A percentile compares a stretch with the other conserved stretches of the same genome.
Evolutionary conservation across 495 filamentous ascomycete genomes (phyloP).

Genomic region (Lasiosphaeria ovina): DNA sequence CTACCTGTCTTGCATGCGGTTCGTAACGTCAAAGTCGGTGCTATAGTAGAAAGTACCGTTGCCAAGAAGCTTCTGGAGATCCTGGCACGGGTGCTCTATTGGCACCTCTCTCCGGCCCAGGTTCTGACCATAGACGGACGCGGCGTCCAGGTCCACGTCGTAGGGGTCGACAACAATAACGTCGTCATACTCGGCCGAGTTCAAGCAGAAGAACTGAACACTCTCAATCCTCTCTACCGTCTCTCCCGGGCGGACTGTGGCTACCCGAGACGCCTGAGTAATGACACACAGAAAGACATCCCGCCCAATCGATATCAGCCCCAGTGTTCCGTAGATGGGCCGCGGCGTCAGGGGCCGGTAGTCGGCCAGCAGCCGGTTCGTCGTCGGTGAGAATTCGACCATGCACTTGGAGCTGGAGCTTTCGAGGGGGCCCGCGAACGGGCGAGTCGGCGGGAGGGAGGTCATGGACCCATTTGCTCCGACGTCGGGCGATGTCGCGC

Average conservation of each 20-base stretch:
- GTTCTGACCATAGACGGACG: constrained; percentile 55
- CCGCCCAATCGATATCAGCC: constrained; percentile 76
- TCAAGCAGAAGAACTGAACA: constrained; percentile 93
- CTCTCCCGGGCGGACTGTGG: constrained; percentile 81
- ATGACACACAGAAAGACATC: constrained; percentile 96
- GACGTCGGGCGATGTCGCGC: constrained; percentile 52
- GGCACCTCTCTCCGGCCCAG: constrained; percentile 62
- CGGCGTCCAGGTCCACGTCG: constrained; percentile 45
- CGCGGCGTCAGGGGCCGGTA: constrained; percentile 71
- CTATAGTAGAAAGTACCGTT: constrained; percentile 99
- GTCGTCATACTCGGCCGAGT: constrained; percentile 77
- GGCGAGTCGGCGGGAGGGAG: constrained; percentile 38
- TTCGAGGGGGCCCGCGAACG: constrained; percentile 39
- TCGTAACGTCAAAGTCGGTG: constrained; percentile 93
- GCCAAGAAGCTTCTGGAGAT: constrained; percentile 84
- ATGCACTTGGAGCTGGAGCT: constrained; percentile 62
- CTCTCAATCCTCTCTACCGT: constrained; percentile 80
- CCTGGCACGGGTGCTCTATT: constrained; percentile 82
- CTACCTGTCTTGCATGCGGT: constrained; percentile 74
- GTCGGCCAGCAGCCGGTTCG: constrained; percentile 63
- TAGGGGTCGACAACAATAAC: constrained; percentile 57
- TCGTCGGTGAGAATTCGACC: constrained; percentile 75
- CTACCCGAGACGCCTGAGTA: constrained; percentile 70
- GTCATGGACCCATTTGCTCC: constrained; percentile 52
- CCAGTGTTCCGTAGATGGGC: constrained; percentile 84